A percentile compares a stretch with the other conserved stretches of the same genome.
These are phyloP conservation scores for Trifolium dubium DNA, from an alignment of 306 rosid species.

Conservation along the genomic window DNA sequence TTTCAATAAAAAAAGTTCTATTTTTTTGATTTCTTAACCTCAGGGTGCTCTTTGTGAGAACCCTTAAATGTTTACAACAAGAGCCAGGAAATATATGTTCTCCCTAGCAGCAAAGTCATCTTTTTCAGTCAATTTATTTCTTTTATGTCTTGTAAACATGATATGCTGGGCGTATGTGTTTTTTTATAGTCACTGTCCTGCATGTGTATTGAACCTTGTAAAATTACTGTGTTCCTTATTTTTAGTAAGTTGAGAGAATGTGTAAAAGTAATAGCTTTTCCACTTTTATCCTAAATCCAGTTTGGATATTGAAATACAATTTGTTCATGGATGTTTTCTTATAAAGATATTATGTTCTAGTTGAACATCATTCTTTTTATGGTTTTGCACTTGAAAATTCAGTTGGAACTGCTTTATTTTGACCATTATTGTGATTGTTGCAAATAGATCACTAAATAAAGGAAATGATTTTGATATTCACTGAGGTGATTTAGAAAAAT, in stretches of 20 bases:
- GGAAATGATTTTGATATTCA: too few species aligned
- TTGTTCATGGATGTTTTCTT: conserved; percentile 17
- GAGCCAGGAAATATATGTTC: conserved; percentile 28
- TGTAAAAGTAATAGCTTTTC: conserved; percentile 28
- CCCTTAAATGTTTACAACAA: conserved; percentile 26
- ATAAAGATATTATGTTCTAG: neutral
- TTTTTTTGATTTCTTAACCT: neutral
- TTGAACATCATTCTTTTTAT: conserved; percentile 10
- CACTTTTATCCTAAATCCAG: conserved; percentile 24
- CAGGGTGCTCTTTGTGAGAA: neutral
- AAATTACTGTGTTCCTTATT: conserved; percentile 44
- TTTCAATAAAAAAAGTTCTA: neutral
- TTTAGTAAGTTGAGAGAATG: conserved; percentile 35
- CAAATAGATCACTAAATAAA: neutral
- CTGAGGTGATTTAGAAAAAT: too few species aligned
- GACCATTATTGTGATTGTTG: conserved; percentile 16
- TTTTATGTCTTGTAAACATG: conserved; percentile 25
- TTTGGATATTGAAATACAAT: conserved; percentile 17
- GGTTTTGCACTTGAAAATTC: conserved; percentile 1
- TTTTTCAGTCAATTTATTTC: conserved; percentile 23
- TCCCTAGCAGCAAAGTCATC: conserved; percentile 41
- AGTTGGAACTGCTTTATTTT: neutral
- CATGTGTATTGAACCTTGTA: conserved; percentile 49
- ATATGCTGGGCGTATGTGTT: conserved; percentile 52
- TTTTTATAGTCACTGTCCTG: conserved; percentile 58